phyloP scores from a whole-genome alignment of 2,329 filamentous ascomycete species.

The Clonostachys solani region DNA sequence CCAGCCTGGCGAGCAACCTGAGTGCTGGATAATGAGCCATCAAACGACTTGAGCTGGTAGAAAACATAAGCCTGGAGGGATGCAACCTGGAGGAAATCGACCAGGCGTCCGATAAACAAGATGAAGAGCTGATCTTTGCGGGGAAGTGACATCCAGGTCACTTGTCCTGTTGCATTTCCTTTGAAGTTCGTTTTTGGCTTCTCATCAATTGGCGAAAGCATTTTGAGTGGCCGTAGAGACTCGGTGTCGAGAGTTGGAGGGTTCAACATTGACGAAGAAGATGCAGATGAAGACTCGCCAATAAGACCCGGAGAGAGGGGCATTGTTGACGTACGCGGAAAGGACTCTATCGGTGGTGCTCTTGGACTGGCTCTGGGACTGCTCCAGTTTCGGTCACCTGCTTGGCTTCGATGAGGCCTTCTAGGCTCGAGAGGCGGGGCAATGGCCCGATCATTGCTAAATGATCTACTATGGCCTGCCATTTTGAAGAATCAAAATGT shows the following conservation, averaged over 20 bases:
- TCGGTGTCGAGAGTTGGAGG: constrained; percentile 1
- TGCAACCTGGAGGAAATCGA: constrained; percentile 70
- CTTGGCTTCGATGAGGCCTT: neutral
- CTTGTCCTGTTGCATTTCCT: constrained; percentile 23
- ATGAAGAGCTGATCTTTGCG: constrained; percentile 75
- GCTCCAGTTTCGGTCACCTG: neutral
- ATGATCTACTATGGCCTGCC: constrained; percentile 3
- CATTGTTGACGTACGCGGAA: neutral
- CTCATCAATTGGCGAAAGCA: constrained; percentile 2
- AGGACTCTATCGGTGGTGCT: neutral
- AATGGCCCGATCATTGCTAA: constrained; percentile 5
- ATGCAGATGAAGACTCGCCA: neutral
- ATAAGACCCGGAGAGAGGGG: neutral
- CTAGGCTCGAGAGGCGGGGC: constrained; percentile 3
- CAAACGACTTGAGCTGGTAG: constrained; percentile 68
- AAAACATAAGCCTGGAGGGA: constrained; percentile 69
- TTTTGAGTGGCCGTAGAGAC: constrained; percentile 1
- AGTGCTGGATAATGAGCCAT: constrained; percentile 44
- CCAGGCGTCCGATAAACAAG: constrained; percentile 72
- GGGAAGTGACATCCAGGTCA: constrained; percentile 65
- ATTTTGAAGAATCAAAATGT: neutral
- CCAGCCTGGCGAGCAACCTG: constrained; percentile 65
- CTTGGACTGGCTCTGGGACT: neutral
- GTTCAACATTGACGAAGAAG: neutral
- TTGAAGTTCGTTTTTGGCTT: constrained; percentile 1